A percentile compares a stretch with the other conserved stretches of the same genome.
phyloP scores from a whole-genome alignment of 2,329 filamentous ascomycete species.

The Neofusicoccum ribis region DNA sequence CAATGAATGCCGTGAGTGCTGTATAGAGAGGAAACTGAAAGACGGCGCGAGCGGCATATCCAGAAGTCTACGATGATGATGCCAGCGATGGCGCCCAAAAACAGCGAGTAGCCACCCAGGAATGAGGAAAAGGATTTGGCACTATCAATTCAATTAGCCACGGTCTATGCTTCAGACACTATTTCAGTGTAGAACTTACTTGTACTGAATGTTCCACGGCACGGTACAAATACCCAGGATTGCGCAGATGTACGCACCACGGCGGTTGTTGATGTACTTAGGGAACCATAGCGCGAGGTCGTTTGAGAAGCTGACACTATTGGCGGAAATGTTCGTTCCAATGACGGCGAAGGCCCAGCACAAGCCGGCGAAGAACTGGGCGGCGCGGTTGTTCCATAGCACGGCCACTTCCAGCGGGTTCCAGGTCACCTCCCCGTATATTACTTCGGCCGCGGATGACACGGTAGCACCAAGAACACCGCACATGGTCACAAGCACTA shows the following conservation, averaged over 20 bases:
- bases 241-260: conserved; percentile 37
- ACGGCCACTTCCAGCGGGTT: conserved; percentile 28
- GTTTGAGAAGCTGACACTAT: conserved; percentile 18
- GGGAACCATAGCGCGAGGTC: conserved; percentile 20
- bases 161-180: conserved; percentile 36
- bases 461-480: conserved; percentile 16
- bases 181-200: conserved; percentile 25
- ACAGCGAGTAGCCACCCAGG: conserved; percentile 31
- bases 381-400: conserved; percentile 21
- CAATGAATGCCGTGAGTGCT: conserved; percentile 31
- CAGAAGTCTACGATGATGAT: conserved; percentile 29
- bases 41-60: conserved; percentile 27
- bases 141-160: not conserved
- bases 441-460: conserved; percentile 18
- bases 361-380: conserved; percentile 16
- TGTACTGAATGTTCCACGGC: conserved; percentile 16
- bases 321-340: conserved; percentile 23
- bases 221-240: conserved; percentile 34
- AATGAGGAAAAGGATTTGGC: conserved; percentile 37
- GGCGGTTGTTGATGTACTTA: conserved; percentile 24
- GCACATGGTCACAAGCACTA: conserved; percentile 11
- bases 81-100: conserved; percentile 29
- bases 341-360: conserved; percentile 21
- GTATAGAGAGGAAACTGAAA: conserved; percentile 30
- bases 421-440: conserved; percentile 23